Evolutionary conservation across 2,329 filamentous ascomycete genomes (phyloP), one percentile per base, ranked within the genome.

Genomic region (Microcera coccophila): DNA sequence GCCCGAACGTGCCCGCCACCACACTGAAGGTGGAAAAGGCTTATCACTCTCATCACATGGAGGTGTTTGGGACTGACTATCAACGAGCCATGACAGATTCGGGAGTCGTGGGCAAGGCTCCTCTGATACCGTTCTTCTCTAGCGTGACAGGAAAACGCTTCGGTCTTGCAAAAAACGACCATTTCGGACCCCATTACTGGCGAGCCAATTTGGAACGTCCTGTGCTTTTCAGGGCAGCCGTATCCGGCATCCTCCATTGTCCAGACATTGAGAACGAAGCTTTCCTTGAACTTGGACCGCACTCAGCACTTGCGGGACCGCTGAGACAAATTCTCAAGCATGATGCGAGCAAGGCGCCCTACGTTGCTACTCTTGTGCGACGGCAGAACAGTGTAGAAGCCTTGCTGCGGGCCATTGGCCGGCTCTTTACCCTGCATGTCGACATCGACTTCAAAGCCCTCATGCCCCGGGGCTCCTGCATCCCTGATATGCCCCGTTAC

Each of bases 1-100:
- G 54, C 4, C 61, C 64, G 0, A 62, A 60, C 14, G 58, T 59
- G 0, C 56, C 66, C 15, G 57, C 61, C 2, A 56, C 63, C 2
- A 35, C 55, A 7, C 49, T 72, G 3, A 63, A 64, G 31, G 63
- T 69, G 1, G 61, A 67, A n/a, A 66, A 60, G 40, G 69, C 69
- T 0, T 73, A 71, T 40, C 70, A 72, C 53, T 72, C 70, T 0
- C 54, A 61, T 21, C 63, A 66, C 33, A 66, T 67, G 63, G 41
- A 42, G 1, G 50, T 51, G 3, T 53, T 63, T 10, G 57, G 57
- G 10, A 31, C 28, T 2, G 24, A 41, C 3, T 66, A 64, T 44
- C 38, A 54, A 20, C 53, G 47, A 12, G 42, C 33, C 16, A 39
- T 45, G 37, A 39, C 38, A 39, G 42, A 41, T 18, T 47, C 53